These are phyloP conservation scores for Suillus clintonianus DNA, from an alignment of 768 basidiomycete species.

Conservation along the genomic window DNA sequence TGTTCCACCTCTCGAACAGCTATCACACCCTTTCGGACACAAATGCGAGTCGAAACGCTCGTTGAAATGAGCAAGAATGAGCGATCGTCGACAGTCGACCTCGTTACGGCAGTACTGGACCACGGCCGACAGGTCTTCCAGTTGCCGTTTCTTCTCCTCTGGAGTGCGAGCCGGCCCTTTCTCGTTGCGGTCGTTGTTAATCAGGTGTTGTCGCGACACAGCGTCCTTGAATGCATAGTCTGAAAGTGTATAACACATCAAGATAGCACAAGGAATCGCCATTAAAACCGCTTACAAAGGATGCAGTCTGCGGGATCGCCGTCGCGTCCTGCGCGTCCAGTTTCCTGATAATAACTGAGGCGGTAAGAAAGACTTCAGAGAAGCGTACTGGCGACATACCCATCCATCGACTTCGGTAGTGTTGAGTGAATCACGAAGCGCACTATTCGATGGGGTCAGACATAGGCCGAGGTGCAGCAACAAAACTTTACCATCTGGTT, in stretches of 20 bases:
- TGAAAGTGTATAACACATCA: slow-evolving; percentile 28
- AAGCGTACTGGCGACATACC: slow-evolving; percentile 45
- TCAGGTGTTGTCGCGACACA: slow-evolving; percentile 55
- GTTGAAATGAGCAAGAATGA: slow-evolving; percentile 87
- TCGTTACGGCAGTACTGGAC: slow-evolving; percentile 80
- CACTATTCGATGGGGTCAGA: slow-evolving; percentile 45
- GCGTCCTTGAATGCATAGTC: slow-evolving; percentile 70
- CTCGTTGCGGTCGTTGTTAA: slow-evolving; percentile 51
- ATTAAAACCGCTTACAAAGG: slow-evolving; percentile 59
- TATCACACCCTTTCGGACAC: slow-evolving; percentile 81
- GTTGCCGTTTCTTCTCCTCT: slow-evolving; percentile 58
- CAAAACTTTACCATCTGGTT: slow-evolving; percentile 60
- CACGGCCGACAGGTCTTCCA: slow-evolving; percentile 65
- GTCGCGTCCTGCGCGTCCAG: slow-evolving; percentile 94
- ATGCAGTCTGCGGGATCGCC: slow-evolving; percentile 82
- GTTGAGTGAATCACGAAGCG: slow-evolving; percentile 91
- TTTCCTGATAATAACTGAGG: slow-evolving; percentile 88
- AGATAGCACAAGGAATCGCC: background rate
- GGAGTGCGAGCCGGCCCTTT: slow-evolving; percentile 33
- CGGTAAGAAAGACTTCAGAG: slow-evolving; percentile 9
- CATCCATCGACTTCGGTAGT: slow-evolving; percentile 82
- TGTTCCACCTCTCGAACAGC: slow-evolving; percentile 61
- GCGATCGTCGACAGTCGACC: slow-evolving; percentile 83
- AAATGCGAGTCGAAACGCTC: slow-evolving; percentile 70
- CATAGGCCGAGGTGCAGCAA: background rate